phyloP scores from a whole-genome alignment of 2,329 filamentous ascomycete species.

The Metarhizium guizhouense region DNA sequence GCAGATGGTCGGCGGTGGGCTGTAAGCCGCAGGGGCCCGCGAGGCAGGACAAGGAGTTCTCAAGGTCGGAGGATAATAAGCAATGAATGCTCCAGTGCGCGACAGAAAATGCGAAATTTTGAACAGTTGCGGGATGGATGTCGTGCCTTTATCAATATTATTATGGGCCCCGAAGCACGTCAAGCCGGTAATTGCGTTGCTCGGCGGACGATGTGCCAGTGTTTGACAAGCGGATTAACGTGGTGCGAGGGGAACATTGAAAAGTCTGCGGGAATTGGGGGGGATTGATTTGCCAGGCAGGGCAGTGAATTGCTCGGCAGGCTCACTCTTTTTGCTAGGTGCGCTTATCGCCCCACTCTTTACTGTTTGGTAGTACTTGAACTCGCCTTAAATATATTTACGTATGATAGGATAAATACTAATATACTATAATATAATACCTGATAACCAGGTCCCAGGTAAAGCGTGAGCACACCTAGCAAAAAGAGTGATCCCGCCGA shows the following conservation, averaged over 20 bases:
- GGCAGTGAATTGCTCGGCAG: no score
- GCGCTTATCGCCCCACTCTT: no score
- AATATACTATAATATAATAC: no score
- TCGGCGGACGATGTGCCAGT: neutral
- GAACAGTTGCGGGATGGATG: neutral
- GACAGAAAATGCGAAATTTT: neutral
- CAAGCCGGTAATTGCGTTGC: slow-evolving; percentile 1
- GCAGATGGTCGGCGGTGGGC: neutral
- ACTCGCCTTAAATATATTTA: no score
- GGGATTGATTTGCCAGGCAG: no score
- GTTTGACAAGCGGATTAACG: neutral
- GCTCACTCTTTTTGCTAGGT: no score
- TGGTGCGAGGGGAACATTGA: neutral
- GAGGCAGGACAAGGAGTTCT: neutral
- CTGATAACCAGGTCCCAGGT: no score
- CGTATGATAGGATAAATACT: no score
- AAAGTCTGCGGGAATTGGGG: neutral
- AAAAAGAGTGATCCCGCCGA: no score
- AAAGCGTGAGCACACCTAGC: no score
- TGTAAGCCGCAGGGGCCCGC: neutral
- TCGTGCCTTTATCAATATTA: neutral
- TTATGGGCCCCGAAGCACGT: slow-evolving; percentile 1
- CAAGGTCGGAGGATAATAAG: neutral
- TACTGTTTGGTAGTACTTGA: no score
- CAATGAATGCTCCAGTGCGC: neutral